Conservation (phyloP, 2,329 filamentous ascomycete genomes). For the Ustilaginoidea virens region DNA sequence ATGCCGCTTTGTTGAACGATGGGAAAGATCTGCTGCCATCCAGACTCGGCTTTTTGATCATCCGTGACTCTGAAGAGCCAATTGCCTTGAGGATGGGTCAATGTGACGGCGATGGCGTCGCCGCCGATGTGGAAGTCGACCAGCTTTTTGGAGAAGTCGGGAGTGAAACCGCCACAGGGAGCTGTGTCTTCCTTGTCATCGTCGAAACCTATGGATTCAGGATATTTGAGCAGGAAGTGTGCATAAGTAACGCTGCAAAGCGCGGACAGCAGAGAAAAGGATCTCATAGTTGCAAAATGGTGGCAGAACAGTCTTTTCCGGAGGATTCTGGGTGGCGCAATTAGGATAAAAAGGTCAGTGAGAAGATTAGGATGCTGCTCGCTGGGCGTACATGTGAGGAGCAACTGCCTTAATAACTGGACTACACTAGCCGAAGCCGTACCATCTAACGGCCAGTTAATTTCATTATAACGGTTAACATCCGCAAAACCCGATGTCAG, state of each 20-base stretch:
- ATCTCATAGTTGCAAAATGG: conserved; percentile 6
- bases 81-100: conserved; percentile 34
- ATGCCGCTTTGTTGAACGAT: conserved; percentile 38
- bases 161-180: conserved; percentile 40
- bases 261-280: conserved; percentile 19
- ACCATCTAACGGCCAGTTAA: too few species aligned
- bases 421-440: neutral
- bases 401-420: neutral
- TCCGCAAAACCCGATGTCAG: too few species aligned
- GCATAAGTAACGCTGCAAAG: conserved; percentile 27
- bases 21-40: conserved; percentile 40
- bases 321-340: too few species aligned
- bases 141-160: conserved; percentile 29
- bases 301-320: too few species aligned
- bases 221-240: conserved; percentile 37
- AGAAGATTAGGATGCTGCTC: too few species aligned
- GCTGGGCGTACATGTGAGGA: too few species aligned
- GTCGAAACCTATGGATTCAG: conserved; percentile 31
- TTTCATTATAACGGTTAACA: too few species aligned
- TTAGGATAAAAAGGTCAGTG: too few species aligned
- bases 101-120: conserved; percentile 31
- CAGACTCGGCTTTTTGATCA: conserved; percentile 27
- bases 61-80: conserved; percentile 44
- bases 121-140: conserved; percentile 43
- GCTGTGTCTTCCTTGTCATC: conserved; percentile 26